These are phyloP conservation scores for Erythrophleum ivorense DNA, from an alignment of 331 rosid genomes.

Conservation along the genomic window DNA sequence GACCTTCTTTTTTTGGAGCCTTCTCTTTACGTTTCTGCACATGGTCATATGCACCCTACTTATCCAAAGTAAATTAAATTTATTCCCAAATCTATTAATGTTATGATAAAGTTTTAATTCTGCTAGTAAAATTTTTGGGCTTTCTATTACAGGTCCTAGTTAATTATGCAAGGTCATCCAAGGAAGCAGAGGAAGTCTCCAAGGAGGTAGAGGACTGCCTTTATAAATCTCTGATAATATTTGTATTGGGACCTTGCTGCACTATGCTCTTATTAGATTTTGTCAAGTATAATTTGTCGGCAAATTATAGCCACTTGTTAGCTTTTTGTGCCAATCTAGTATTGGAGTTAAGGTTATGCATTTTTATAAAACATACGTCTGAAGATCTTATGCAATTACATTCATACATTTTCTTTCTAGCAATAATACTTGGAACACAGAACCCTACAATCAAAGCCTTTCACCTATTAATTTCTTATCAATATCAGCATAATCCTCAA, in stretches of 20 bases:
- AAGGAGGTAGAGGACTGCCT: slow-evolving; percentile 58
- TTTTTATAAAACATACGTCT: background rate
- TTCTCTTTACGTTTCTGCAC: background rate
- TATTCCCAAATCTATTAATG: background rate
- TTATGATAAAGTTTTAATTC: background rate
- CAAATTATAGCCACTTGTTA: background rate
- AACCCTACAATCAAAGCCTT: background rate
- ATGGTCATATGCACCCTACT: background rate
- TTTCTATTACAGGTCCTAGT: slow-evolving; percentile 65
- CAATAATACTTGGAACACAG: background rate
- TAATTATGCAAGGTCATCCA: slow-evolving; percentile 80
- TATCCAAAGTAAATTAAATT: background rate
- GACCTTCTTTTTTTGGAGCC: background rate
- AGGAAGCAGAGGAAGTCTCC: slow-evolving; percentile 82
- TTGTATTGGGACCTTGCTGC: background rate
- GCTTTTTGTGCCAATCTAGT: slow-evolving; percentile 5
- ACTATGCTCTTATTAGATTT: background rate
- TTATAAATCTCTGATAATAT: background rate
- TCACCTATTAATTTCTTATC: background rate
- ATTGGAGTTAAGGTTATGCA: too few relatives aligned
- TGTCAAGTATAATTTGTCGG: background rate
- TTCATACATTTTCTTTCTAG: background rate
- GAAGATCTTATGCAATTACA: background rate
- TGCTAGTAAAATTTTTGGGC: background rate
- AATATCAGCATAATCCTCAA: background rate